Percentiles rank a stretch among this genome's conserved stretches.
Evolutionary conservation across 2,329 filamentous ascomycete genomes (phyloP).

Genomic region (Akanthomyces muscarius): DNA sequence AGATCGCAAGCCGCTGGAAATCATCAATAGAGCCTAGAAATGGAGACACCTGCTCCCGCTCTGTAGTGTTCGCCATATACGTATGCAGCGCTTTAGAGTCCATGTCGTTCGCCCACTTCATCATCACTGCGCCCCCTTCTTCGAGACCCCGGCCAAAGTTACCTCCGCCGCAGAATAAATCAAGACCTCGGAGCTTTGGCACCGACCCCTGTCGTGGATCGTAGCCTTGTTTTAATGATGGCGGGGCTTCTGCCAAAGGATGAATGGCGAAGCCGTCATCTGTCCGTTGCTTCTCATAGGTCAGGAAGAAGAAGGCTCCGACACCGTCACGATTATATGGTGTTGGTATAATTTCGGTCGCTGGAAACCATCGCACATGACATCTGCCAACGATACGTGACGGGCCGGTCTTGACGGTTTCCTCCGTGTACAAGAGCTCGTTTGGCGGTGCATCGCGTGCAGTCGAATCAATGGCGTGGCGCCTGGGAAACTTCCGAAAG

Average conservation of each 20-base stretch:
- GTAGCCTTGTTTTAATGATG: conserved; percentile 50
- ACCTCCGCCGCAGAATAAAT: conserved; percentile 74
- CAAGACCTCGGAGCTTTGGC: conserved; percentile 54
- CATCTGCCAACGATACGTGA: conserved; percentile 52
- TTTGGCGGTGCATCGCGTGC: conserved; percentile 43
- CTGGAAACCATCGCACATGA: conserved; percentile 52
- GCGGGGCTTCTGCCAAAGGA: conserved; percentile 34
- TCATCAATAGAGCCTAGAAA: conserved; percentile 72
- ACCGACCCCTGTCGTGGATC: conserved; percentile 35
- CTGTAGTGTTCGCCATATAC: conserved; percentile 62
- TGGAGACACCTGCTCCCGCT: conserved; percentile 41
- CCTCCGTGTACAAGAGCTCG: conserved; percentile 54
- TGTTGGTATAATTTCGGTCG: conserved; percentile 44
- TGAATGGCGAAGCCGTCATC: conserved; percentile 14
- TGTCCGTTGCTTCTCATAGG: conserved; percentile 29
- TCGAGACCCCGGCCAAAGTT: conserved; percentile 74
- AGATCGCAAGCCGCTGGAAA: conserved; percentile 53
- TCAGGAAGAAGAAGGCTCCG: conserved; percentile 64
- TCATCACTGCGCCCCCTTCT: conserved; percentile 62
- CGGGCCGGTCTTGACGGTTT: conserved; percentile 35
- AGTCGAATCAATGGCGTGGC: conserved; percentile 35
- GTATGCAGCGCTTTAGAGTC: conserved; percentile 62
- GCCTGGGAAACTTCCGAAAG: conserved; percentile 52
- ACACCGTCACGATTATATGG: conserved; percentile 65
- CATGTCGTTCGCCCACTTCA: conserved; percentile 66